Evolutionary conservation across 257 asterid genomes (phyloP).

Genomic region (Solanum pimpinellifolium): DNA sequence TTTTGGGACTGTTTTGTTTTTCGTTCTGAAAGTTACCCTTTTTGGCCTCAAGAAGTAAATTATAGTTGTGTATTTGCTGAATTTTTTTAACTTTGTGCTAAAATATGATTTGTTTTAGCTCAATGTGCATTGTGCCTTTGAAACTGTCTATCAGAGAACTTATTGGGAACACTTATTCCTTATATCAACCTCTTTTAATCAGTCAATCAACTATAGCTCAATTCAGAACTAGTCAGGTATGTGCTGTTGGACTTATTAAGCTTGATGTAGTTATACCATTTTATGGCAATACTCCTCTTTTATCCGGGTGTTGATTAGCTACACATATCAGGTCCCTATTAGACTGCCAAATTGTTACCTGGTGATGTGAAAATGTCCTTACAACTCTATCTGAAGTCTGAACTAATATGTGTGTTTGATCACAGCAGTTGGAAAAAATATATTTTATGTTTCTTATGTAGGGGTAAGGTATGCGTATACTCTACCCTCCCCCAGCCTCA

Average conservation of each 20-base stretch:
- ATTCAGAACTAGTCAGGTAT: not conserved
- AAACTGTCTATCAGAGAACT: not conserved
- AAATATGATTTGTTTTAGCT: not conserved
- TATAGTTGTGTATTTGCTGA: not conserved
- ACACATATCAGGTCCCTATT: not conserved
- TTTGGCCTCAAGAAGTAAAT: not conserved
- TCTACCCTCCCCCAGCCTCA: not conserved
- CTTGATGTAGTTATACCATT: not conserved
- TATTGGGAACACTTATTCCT: not conserved
- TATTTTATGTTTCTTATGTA: not conserved
- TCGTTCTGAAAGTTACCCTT: not conserved
- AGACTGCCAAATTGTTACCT: not conserved
- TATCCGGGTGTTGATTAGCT: not conserved
- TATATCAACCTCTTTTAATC: not conserved
- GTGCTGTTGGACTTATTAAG: not conserved
- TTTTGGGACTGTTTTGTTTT: no score
- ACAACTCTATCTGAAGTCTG: not conserved
- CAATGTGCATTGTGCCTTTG: not conserved
- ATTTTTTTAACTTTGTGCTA: not conserved
- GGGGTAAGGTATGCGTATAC: not conserved
- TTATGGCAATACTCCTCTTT: not conserved
- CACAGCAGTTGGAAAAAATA: not conserved
- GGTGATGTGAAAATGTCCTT: not conserved
- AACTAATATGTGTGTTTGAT: not conserved
- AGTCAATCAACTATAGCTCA: not conserved